Evolutionary conservation across 306 rosid genomes (phyloP).

Genomic region (Cicer arietinum): DNA sequence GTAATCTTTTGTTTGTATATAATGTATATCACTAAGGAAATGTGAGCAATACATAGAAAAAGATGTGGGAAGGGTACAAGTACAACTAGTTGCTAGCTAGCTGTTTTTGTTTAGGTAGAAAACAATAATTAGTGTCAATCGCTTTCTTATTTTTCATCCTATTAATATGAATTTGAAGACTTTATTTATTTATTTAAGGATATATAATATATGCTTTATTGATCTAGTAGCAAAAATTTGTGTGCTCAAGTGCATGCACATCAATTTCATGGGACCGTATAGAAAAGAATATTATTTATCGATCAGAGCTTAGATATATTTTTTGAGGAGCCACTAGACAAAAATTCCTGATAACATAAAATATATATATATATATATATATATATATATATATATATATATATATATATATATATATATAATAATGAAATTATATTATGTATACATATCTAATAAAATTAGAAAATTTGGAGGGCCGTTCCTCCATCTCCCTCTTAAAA

Average conservation of each 20-base stretch:
- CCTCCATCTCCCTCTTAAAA: no score
- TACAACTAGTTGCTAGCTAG: conserved; percentile 7
- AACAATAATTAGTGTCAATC: conserved; percentile 9
- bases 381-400: no score
- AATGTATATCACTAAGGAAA: neutral
- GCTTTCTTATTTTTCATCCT: conserved; percentile 25
- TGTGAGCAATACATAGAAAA: neutral
- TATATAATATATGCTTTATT: neutral
- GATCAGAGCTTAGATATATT: no score
- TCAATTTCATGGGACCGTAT: neutral
- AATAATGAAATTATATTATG: no score
- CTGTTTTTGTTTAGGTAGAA: neutral
- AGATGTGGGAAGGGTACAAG: conserved; percentile 15
- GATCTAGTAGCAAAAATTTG: neutral
- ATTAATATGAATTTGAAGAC: neutral
- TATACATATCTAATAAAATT: no score
- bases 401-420: no score
- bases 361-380: no score
- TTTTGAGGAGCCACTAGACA: no score
- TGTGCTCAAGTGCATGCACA: neutral
- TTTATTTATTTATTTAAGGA: neutral
- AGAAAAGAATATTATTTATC: neutral
- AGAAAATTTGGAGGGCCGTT: no score
- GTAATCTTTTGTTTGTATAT: conserved; percentile 8
- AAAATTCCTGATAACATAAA: no score